phyloP scores from a whole-genome alignment of 2,329 filamentous ascomycete species.

The Sarocladiaceae sp. region DNA sequence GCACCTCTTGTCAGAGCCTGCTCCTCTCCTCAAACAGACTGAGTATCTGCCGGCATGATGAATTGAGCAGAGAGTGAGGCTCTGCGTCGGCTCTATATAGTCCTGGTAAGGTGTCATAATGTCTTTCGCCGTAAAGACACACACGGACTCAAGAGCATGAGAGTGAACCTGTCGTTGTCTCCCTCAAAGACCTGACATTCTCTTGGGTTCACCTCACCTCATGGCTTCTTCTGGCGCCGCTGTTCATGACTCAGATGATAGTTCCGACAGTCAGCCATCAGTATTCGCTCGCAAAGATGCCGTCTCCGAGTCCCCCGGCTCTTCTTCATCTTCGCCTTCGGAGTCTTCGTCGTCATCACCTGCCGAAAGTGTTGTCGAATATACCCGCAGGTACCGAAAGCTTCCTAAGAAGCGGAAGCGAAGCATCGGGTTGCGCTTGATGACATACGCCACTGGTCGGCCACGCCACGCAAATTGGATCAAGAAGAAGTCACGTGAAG shows the following conservation, averaged over 20 bases:
- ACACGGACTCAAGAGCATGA: no score
- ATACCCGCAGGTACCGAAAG: conserved; percentile 18
- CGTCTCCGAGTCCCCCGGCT: neutral
- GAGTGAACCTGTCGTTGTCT: no score
- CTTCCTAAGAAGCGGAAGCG: conserved; percentile 19
- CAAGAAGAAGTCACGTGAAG: conserved; percentile 22
- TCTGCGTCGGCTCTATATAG: no score
- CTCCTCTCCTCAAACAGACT: no score
- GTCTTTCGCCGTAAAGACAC: no score
- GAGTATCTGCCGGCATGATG: no score
- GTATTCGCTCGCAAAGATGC: conserved; percentile 20
- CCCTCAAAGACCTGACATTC: no score
- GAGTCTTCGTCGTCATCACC: neutral
- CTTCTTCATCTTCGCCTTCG: conserved; percentile 1
- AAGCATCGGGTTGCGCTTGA: conserved; percentile 18
- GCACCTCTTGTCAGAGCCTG: no score
- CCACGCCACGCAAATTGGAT: conserved; percentile 18
- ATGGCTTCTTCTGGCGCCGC: neutral
- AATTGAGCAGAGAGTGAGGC: no score
- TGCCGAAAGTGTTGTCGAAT: conserved; percentile 6
- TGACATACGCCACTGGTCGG: conserved; percentile 22
- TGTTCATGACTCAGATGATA: conserved; percentile 2
- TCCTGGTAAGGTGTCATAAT: no score
- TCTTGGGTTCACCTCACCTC: no score
- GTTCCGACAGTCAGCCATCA: conserved; percentile 6